Conservation (phyloP, 371 early-diverging fungal species). For the Smittium culicis region DNA sequence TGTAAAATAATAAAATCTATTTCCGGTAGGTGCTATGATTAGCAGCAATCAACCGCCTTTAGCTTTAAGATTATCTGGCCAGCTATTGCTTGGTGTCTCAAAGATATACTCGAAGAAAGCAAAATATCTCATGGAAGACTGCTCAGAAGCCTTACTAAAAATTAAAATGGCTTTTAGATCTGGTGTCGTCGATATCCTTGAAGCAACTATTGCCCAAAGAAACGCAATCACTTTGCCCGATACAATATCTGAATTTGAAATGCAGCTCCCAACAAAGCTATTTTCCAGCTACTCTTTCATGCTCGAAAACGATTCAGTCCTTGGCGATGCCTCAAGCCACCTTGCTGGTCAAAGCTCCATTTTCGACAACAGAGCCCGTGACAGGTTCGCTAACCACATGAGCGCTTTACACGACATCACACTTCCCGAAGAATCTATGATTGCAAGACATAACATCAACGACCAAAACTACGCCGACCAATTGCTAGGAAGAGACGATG, state of each 20-base stretch:
- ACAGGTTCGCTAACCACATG: constrained; percentile 28
- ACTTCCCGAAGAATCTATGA: constrained; percentile 32
- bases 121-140: constrained; percentile 90
- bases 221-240: constrained; percentile 81
- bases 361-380: constrained; percentile 12
- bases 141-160: constrained; percentile 86
- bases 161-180: constrained; percentile 85
- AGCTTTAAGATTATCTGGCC: constrained; percentile 89
- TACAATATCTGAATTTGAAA: constrained; percentile 73
- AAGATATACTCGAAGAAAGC: constrained; percentile 95
- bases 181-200: constrained; percentile 76
- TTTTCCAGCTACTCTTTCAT: constrained; percentile 35
- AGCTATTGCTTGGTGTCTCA: constrained; percentile 90
- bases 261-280: constrained; percentile 58
- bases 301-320: constrained; percentile 19
- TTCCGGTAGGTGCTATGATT: constrained; percentile 59
- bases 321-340: background rate
- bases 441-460: constrained; percentile 22
- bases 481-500: constrained; percentile 32
- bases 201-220: constrained; percentile 50
- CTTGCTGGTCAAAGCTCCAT: background rate
- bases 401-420: constrained; percentile 43
- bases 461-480: constrained; percentile 33
- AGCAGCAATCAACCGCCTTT: constrained; percentile 65
- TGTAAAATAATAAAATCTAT: too few relatives aligned